Conservation (phyloP, 352 stramenopile genomes). For the Phytopythium oedochilum region DNA sequence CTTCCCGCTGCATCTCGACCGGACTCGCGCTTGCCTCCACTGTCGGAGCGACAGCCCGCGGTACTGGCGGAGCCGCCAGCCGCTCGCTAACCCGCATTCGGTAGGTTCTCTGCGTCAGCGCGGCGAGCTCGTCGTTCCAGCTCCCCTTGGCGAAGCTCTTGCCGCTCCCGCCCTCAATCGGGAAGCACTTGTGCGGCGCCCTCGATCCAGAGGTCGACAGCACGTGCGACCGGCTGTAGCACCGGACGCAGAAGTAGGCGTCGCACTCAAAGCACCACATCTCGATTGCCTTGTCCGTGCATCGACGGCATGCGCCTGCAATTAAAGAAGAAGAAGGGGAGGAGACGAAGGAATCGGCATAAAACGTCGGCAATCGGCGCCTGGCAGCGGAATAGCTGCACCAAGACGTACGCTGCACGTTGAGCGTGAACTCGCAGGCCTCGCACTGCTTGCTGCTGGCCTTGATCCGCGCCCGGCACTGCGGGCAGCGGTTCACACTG, state of each 20-base stretch:
- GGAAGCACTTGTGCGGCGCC: constrained; percentile 43
- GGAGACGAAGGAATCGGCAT: too few relatives aligned
- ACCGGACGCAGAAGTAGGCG: constrained; percentile 51
- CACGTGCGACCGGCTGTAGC: constrained; percentile 50
- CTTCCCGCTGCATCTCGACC: too few relatives aligned
- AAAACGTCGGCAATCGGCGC: too few relatives aligned
- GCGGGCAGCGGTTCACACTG: constrained; percentile 37
- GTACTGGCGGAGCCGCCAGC: constrained; percentile 1
- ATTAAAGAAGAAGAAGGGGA: too few relatives aligned
- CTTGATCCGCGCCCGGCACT: constrained; percentile 37
- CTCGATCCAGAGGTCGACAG: constrained; percentile 27
- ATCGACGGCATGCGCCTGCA: constrained; percentile 42
- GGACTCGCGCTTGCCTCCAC: background rate
- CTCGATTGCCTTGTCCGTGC: constrained; percentile 22
- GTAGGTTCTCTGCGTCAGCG: constrained; percentile 24
- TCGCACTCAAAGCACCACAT: constrained; percentile 74
- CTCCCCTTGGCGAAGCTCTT: constrained; percentile 35
- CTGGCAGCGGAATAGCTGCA: too few relatives aligned
- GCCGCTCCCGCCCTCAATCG: constrained; percentile 47
- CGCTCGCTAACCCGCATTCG: constrained; percentile 24
- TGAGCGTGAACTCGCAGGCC: constrained; percentile 36
- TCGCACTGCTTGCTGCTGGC: constrained; percentile 24
- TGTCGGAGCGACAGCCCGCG: background rate
- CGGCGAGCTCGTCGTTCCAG: constrained; percentile 33
- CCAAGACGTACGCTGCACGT: constrained; percentile 25